Base-by-base conservation (phyloP, 306 rosid species). In the Gynostemma pentaphyllum region DNA sequence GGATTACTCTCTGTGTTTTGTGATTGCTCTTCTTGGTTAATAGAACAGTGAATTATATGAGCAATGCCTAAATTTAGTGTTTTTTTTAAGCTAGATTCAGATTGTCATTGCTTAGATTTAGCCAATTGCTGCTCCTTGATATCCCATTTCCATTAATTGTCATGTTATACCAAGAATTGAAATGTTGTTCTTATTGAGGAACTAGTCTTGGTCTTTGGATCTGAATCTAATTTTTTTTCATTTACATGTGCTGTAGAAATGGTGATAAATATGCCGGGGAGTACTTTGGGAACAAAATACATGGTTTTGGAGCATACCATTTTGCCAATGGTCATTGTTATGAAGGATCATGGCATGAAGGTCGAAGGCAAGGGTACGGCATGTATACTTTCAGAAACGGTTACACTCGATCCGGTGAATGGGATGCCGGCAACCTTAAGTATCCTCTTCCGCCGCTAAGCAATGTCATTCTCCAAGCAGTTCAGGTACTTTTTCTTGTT, bases 331-430 rank as follows among this genome's bases (percentile, higher is more conserved):
- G 95, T n/a, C 99, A 92, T 72, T 86, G 94, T 55, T 92, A 92
- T 3, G 99, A 88, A 62, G 99, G 99, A 9, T 90, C 97, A 6
- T 94, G 99, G 99, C 97, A 94, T 49, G 99, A 94, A 61, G 97
- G 97, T 18, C 86, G 96, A 0, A 88, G 88, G 74, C 99, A 88
- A 75, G 99, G 97, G 28, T 78, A 78, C 1, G 99, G 99, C 36
- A 77, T 68, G 54, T 94, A 94, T 52, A 75, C 81, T 5, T 94
- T 94, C 62, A 71, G 94, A 67, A 88, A 70, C 24, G 86, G 82
- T 6, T 90, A 88, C 48, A 26, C 80, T n/a, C 84, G 82, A 82
- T 79, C 89, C 41, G 99, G 99, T 2, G 82, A 84, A 75, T 94
- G 99, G 99, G 97, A 86, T 62, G 86, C 75, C 61, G 95, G 97